Conservation (phyloP, 2,329 filamentous ascomycete species). For the Colletotrichum lupini region DNA sequence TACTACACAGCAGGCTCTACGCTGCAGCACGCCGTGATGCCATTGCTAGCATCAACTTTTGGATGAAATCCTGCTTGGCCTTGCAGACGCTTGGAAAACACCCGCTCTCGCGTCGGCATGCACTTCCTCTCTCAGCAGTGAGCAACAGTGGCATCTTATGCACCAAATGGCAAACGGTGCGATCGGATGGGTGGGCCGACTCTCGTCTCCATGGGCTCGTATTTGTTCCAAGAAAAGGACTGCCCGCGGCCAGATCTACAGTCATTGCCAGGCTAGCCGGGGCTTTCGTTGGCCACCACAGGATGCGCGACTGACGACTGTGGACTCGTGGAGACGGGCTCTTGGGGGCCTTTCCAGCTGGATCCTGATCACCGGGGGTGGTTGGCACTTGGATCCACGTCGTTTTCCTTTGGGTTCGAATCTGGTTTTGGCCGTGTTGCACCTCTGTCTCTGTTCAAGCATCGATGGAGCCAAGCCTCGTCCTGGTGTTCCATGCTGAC, state of each 20-base stretch:
- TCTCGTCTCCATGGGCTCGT: slow-evolving; percentile 21
- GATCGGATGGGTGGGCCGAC: slow-evolving; percentile 27
- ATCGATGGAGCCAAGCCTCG: background rate
- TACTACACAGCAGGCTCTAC: background rate
- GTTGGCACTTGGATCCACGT: slow-evolving; percentile 12
- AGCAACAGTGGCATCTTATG: background rate
- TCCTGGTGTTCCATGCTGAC: background rate
- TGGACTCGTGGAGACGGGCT: background rate
- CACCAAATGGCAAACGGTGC: background rate
- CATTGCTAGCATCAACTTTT: background rate
- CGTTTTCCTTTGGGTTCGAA: background rate
- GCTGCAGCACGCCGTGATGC: background rate
- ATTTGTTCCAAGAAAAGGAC: slow-evolving; percentile 36
- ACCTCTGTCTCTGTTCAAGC: background rate
- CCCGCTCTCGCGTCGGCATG: background rate
- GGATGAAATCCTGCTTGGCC: background rate
- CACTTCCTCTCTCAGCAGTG: background rate
- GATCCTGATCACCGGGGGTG: background rate
- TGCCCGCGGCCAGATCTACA: slow-evolving; percentile 27
- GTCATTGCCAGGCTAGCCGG: slow-evolving; percentile 3
- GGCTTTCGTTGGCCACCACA: slow-evolving; percentile 4
- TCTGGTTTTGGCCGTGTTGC: slow-evolving; percentile 14
- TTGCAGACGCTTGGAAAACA: background rate
- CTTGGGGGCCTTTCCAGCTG: background rate
- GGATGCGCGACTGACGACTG: slow-evolving; percentile 16